phyloP scores from a whole-genome alignment of 2,329 filamentous ascomycete genomes.

The Clonostachys rosea region DNA sequence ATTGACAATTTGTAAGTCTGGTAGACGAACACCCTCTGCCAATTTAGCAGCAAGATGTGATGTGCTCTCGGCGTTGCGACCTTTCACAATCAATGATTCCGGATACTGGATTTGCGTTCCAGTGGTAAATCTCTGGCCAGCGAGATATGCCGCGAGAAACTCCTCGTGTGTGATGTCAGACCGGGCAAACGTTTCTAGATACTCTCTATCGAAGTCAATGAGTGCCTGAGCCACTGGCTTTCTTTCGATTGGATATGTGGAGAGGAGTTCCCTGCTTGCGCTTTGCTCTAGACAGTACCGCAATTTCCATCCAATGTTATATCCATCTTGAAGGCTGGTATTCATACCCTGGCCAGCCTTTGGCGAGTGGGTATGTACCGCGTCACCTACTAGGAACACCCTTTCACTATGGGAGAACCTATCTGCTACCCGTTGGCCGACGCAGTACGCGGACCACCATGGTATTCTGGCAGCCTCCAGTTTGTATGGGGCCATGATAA shows the following conservation, averaged over 20 bases:
- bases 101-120: neutral
- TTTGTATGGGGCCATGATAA: slow-evolving; percentile 63
- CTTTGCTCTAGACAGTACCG: slow-evolving; percentile 38
- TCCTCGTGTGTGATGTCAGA: slow-evolving; percentile 55
- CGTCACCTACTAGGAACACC: slow-evolving; percentile 68
- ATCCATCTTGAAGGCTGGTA: slow-evolving; percentile 61
- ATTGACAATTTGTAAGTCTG: slow-evolving; percentile 53
- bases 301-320: slow-evolving; percentile 49
- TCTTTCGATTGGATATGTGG: slow-evolving; percentile 47
- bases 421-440: slow-evolving; percentile 59
- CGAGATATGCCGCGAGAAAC: slow-evolving; percentile 51
- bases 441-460: slow-evolving; percentile 66
- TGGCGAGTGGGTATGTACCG: slow-evolving; percentile 49
- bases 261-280: slow-evolving; percentile 33
- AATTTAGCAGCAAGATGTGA: slow-evolving; percentile 40
- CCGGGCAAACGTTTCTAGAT: slow-evolving; percentile 54
- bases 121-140: slow-evolving; percentile 48
- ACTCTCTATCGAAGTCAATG: slow-evolving; percentile 58
- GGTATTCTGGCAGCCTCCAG: slow-evolving; percentile 60
- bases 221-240: slow-evolving; percentile 59
- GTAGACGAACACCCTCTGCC: slow-evolving; percentile 51
- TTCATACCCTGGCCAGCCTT: slow-evolving; percentile 71
- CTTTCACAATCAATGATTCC: neutral
- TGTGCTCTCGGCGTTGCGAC: slow-evolving; percentile 35
- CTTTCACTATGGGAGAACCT: slow-evolving; percentile 50